These are phyloP conservation scores for Kodamaea nitidulidarum DNA, from an alignment of 805 yeast genomes.

Conservation along the genomic window DNA sequence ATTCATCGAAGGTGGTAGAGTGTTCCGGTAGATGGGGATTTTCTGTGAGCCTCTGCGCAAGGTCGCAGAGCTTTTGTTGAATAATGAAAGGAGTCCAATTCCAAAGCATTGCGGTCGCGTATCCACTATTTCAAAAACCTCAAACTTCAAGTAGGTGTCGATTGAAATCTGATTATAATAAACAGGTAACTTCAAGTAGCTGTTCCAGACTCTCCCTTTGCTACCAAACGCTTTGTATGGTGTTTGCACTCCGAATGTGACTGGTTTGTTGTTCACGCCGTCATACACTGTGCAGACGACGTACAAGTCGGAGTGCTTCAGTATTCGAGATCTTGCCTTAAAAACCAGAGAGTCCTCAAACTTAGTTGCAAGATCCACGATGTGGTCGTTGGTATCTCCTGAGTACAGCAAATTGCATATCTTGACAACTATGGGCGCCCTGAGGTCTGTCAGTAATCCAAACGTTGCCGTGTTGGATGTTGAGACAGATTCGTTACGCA, in stretches of 20 bases:
- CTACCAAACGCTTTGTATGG: constrained; percentile 30
- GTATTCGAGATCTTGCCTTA: constrained; percentile 28
- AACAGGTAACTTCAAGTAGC: constrained; percentile 71
- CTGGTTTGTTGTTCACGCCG: constrained; percentile 24
- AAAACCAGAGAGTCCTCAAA: constrained; percentile 33
- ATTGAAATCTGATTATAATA: constrained; percentile 66
- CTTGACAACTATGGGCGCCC: constrained; percentile 30
- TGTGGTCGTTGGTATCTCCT: constrained; percentile 7
- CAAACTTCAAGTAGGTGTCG: constrained; percentile 55
- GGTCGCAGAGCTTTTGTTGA: constrained; percentile 49
- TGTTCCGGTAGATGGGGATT: constrained; percentile 21
- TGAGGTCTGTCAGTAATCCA: constrained; percentile 38
- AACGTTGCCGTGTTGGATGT: constrained; percentile 28
- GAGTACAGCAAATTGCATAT: constrained; percentile 27
- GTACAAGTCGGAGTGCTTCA: constrained; percentile 33
- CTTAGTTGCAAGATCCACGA: constrained; percentile 29
- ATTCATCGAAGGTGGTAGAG: too few species aligned
- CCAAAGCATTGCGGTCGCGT: constrained; percentile 55
- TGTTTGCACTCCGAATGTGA: constrained; percentile 33
- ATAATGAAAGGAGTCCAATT: constrained; percentile 54
- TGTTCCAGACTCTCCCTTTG: constrained; percentile 56
- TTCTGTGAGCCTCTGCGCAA: constrained; percentile 70
- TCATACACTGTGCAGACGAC: constrained; percentile 29
- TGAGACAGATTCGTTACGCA: constrained; percentile 8
- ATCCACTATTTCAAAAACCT: constrained; percentile 65